Evolutionary conservation across 2,329 filamentous ascomycete genomes (phyloP), one percentile per base, ranked within the genome.

Genomic region (Lanzia echinophila): DNA sequence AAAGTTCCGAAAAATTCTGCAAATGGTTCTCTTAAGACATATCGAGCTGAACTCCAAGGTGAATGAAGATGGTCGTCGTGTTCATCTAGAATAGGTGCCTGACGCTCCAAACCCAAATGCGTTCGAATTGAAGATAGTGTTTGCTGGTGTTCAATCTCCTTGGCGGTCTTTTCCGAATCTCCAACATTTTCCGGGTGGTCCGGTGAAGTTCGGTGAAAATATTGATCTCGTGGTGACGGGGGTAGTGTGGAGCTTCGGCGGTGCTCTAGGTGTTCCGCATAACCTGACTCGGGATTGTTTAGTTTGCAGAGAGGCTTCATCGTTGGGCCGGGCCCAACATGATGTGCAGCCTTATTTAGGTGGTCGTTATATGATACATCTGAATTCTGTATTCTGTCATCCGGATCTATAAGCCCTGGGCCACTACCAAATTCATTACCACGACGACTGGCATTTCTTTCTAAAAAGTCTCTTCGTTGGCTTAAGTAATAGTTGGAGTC

Each of bases 1-100:
- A 88, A 83, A 12, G 81, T 84, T 7, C 83, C 84, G 47, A 84
- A 77, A 69, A 87, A 87, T 60, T 88, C 83, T 1, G 81, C 80
- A 59, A 87, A 81, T 1, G 77, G 77, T 58, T 86, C 82, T 55
- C 77, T 75, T 36, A 79, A 71, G 28, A 69, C 61, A 19, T 72
- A 68, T 42, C 83, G 74, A 28, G 82, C 68, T 38, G 71, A 72
- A 46, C 71, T 76, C 84, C 83, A 87, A 24, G 68, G 61, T 4
- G 76, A 62, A 24, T 70, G 63, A 42, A 70, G 24, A 50, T 62
- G 58, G 1, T 55, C 53, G 20, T 61, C 55, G 48, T 64, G 62
- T 12, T 50, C 61, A 12, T 63, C 58, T 2, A 64, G n/a, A 24
- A 63, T 62, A 6, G 60, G 59, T 15, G 55, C 32, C 24, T 64